These are phyloP conservation scores for Cutaneotrichosporon mucoides DNA, from an alignment of 1,284 basidiomycete species.

Conservation along the genomic window DNA sequence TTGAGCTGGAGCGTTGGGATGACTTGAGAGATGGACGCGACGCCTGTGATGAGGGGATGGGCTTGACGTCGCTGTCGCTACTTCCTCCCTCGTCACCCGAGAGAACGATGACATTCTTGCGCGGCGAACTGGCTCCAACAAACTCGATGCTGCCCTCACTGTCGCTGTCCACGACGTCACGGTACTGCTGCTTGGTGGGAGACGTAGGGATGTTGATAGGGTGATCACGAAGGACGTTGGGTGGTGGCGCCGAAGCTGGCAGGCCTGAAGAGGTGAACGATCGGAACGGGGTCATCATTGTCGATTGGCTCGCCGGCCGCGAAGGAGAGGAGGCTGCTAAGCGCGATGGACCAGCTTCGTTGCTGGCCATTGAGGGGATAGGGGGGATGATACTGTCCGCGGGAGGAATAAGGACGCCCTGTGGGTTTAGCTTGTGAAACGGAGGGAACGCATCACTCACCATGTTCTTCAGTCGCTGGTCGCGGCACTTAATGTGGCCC, in stretches of 20 bases:
- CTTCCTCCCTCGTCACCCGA: background rate
- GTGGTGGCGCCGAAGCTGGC: background rate
- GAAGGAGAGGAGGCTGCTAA: background rate
- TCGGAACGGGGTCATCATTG: no score
- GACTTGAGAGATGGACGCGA: background rate
- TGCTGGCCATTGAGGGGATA: background rate
- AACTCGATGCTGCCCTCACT: conserved; percentile 13
- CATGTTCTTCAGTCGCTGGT: conserved; percentile 8
- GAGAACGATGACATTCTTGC: conserved; percentile 1
- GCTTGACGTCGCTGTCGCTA: conserved; percentile 1
- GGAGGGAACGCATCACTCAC: background rate
- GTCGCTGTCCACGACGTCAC: conserved; percentile 3
- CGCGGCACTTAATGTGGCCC: conserved; percentile 6
- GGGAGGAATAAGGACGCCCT: background rate
- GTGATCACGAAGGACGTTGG: background rate
- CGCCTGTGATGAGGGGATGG: background rate
- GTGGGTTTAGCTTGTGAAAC: background rate
- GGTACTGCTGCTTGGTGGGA: background rate
- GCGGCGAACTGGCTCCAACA: background rate
- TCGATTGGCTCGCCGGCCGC: no score
- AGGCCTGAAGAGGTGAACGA: no score
- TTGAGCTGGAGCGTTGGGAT: background rate
- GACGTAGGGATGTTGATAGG: background rate
- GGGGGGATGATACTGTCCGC: background rate
- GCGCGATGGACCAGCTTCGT: background rate